These are phyloP conservation scores for Neopestalotiopsis sp. DNA, from an alignment of 2,329 filamentous ascomycete species.

Conservation along the genomic window DNA sequence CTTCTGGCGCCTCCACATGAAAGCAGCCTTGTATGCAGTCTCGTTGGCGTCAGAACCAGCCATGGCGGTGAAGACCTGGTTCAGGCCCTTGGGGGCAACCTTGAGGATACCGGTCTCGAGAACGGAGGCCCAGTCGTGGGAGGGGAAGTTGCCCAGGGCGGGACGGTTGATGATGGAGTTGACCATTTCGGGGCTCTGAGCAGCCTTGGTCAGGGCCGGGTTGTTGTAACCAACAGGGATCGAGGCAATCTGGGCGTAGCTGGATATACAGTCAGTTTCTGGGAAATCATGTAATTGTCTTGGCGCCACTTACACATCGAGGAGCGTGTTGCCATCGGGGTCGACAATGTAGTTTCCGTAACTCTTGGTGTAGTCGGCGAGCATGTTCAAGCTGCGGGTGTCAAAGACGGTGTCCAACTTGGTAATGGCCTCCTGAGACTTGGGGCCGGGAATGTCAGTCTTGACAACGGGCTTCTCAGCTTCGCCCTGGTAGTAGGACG, in stretches of 20 bases:
- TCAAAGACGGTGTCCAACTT: slow-evolving; percentile 83
- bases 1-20: slow-evolving; percentile 86
- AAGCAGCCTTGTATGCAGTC: slow-evolving; percentile 92
- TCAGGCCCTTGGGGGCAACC: slow-evolving; percentile 80
- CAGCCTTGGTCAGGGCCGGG: slow-evolving; percentile 72
- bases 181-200: slow-evolving; percentile 79
- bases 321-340: slow-evolving; percentile 72
- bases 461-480: slow-evolving; percentile 58
- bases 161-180: slow-evolving; percentile 85
- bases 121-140: slow-evolving; percentile 80
- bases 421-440: slow-evolving; percentile 70
- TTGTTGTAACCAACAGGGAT: slow-evolving; percentile 96
- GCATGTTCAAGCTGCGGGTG: slow-evolving; percentile 84
- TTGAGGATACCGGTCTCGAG: slow-evolving; percentile 81
- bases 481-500: slow-evolving; percentile 46
- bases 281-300: neutral
- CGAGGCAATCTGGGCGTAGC: slow-evolving; percentile 90
- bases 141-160: slow-evolving; percentile 89
- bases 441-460: slow-evolving; percentile 76
- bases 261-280: slow-evolving; percentile 37
- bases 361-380: slow-evolving; percentile 76
- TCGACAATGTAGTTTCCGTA: slow-evolving; percentile 82
- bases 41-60: slow-evolving; percentile 93
- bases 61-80: slow-evolving; percentile 91
- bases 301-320: slow-evolving; percentile 67